Percentiles rank a stretch among this genome's conserved stretches.
These are phyloP conservation scores for Fusarium cyanostomum DNA, from an alignment of 2,329 filamentous ascomycete species.

Conservation along the genomic window DNA sequence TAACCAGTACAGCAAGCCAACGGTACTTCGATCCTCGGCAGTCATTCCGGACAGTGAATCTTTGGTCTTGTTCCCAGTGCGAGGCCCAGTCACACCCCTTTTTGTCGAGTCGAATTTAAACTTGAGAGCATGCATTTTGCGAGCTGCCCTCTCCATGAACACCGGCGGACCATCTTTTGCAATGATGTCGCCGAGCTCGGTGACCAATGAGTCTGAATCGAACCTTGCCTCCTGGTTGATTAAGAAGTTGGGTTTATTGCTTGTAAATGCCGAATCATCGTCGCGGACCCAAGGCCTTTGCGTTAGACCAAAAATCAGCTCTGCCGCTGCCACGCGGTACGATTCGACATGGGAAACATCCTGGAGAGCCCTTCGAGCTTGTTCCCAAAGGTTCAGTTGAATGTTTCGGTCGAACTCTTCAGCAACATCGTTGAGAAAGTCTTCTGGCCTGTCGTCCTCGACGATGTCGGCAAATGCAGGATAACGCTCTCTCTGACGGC, in stretches of 20 bases:
- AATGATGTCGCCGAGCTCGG: conserved; percentile 35
- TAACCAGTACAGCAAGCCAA: conserved; percentile 66
- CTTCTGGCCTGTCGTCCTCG: conserved; percentile 25
- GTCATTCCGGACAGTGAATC: conserved; percentile 14
- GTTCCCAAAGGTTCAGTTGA: conserved; percentile 50
- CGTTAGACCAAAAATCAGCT: conserved; percentile 51
- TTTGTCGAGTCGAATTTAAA: conserved; percentile 35
- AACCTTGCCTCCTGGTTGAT: conserved; percentile 10
- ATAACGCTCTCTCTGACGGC: conserved; percentile 40
- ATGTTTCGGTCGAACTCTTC: conserved; percentile 52
- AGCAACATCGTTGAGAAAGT: conserved; percentile 30
- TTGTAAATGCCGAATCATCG: conserved; percentile 2
- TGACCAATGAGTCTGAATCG: conserved; percentile 14
- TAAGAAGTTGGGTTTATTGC: not conserved
- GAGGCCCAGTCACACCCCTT: conserved; percentile 17
- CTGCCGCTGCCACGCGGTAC: conserved; percentile 50
- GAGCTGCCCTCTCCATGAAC: conserved; percentile 39
- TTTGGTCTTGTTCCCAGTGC: not conserved
- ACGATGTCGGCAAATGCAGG: not conserved
- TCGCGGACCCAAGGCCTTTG: conserved; percentile 44
- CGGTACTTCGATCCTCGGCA: conserved; percentile 51
- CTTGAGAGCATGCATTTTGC: conserved; percentile 42
- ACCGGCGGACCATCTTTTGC: conserved; percentile 31
- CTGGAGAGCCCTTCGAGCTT: conserved; percentile 47
- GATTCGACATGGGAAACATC: conserved; percentile 49